Conservation (phyloP, 2,329 filamentous ascomycete species). For the Aspergillus intermedius region DNA sequence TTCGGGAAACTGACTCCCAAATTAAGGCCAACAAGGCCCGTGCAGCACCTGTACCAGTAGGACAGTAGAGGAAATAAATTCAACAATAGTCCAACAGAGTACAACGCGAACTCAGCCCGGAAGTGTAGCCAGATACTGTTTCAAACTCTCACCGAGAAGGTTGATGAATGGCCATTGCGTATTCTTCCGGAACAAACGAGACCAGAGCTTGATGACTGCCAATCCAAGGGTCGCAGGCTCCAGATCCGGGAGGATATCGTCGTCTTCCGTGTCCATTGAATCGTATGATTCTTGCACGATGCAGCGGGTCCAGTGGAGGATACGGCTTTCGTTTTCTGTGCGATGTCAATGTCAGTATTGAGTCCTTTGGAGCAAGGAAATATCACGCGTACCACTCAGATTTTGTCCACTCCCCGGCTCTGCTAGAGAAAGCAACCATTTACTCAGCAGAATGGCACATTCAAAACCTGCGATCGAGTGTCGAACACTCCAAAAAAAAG, state of each 20-base stretch:
- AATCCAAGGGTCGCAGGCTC: conserved; percentile 22
- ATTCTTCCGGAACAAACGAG: conserved; percentile 25
- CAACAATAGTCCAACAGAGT: background rate
- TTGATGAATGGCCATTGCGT: conserved; percentile 31
- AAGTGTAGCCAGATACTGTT: conserved; percentile 23
- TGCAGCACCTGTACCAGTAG: no score
- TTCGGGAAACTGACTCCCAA: no score
- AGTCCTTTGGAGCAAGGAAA: no score
- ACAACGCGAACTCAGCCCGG: conserved; percentile 4
- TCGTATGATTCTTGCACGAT: conserved; percentile 28
- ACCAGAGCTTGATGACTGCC: conserved; percentile 26
- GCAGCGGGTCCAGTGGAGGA: conserved; percentile 26
- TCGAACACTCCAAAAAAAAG: conserved; percentile 33
- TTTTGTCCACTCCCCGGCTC: conserved; percentile 20
- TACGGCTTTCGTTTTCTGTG: conserved; percentile 26
- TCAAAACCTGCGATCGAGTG: conserved; percentile 32
- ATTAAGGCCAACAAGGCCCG: no score
- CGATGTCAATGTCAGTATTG: background rate
- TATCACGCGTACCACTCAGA: conserved; percentile 12
- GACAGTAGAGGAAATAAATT: no score
- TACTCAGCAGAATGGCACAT: conserved; percentile 36
- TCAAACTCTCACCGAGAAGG: conserved; percentile 24
- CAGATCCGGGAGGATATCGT: conserved; percentile 15
- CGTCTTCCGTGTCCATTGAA: conserved; percentile 24
- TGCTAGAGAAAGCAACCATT: conserved; percentile 38